phyloP scores from a whole-genome alignment of 179 eudicot species.

The Heliamphora pulchella region DNA sequence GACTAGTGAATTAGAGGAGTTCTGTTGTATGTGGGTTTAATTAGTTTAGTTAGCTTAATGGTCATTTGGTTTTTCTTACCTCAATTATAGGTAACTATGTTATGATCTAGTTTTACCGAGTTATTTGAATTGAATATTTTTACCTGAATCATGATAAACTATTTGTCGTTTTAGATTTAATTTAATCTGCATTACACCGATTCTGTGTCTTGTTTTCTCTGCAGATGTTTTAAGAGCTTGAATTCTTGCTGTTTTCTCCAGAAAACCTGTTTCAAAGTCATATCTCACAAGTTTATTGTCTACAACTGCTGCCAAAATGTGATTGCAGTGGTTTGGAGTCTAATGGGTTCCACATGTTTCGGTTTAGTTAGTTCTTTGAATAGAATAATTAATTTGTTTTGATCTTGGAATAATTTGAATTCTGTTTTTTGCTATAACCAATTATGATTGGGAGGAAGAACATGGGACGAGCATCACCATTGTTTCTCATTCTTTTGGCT shows the following conservation, averaged over 20 bases:
- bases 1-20: not conserved
- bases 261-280: not conserved
- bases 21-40: not conserved
- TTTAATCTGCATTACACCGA: not conserved
- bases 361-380: not conserved
- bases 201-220: not conserved
- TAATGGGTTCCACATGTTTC: conserved; percentile 9
- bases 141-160: not conserved
- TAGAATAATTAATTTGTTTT: not conserved
- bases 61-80: not conserved
- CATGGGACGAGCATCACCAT: conserved; percentile 51
- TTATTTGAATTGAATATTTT: not conserved
- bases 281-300: not conserved
- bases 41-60: not conserved
- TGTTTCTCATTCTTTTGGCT: conserved; percentile 50
- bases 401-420: not conserved
- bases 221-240: conserved; percentile 11
- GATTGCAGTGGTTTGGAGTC: not conserved
- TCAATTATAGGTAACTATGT: not conserved
- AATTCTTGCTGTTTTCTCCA: conserved; percentile 8
- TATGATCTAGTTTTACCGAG: not conserved
- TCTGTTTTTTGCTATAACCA: not conserved
- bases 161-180: not conserved
- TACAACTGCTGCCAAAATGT: not conserved
- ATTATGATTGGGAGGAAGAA: conserved; percentile 50